Percentiles rank a stretch among this genome's conserved stretches.
Conservation (phyloP, 208 protist species). For the Trichomonas vaginalis region DNA sequence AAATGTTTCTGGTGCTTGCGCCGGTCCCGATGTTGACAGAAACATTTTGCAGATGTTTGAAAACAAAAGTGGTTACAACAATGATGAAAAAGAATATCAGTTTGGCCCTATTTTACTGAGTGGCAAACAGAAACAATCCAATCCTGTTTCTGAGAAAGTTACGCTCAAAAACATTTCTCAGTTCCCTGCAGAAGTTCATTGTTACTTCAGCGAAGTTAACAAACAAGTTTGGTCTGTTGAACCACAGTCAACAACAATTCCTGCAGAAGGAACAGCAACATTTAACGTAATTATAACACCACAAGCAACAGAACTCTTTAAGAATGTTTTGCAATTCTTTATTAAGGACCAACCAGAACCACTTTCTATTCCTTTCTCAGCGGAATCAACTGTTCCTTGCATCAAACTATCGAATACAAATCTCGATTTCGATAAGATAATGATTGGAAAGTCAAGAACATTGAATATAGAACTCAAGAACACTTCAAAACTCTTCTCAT, state of each 20-base stretch:
- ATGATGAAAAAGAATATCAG: not conserved
- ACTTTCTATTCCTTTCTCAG: not conserved
- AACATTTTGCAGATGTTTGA: not conserved
- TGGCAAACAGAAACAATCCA: not conserved
- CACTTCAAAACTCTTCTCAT: not conserved
- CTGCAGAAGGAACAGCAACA: not conserved
- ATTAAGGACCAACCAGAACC: not conserved
- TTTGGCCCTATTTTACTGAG: not conserved
- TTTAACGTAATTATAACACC: not conserved
- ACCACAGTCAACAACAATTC: not conserved
- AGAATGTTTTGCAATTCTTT: not conserved
- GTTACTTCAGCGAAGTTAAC: not conserved
- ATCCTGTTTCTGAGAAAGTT: not conserved
- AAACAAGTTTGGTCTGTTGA: not conserved
- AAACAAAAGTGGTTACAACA: not conserved
- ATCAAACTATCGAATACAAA: not conserved
- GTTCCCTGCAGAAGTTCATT: not conserved
- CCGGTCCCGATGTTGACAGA: not conserved
- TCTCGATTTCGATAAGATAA: not conserved
- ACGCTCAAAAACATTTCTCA: not conserved
- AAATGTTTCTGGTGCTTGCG: not conserved
- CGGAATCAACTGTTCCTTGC: not conserved
- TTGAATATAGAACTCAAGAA: not conserved
- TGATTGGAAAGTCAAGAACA: not conserved
- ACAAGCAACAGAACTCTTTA: not conserved